Evolutionary conservation across 192 early-diverging fungal species (phyloP), one percentile per base, ranked within the genome.

Genomic region (Chytriomyces confervae): DNA sequence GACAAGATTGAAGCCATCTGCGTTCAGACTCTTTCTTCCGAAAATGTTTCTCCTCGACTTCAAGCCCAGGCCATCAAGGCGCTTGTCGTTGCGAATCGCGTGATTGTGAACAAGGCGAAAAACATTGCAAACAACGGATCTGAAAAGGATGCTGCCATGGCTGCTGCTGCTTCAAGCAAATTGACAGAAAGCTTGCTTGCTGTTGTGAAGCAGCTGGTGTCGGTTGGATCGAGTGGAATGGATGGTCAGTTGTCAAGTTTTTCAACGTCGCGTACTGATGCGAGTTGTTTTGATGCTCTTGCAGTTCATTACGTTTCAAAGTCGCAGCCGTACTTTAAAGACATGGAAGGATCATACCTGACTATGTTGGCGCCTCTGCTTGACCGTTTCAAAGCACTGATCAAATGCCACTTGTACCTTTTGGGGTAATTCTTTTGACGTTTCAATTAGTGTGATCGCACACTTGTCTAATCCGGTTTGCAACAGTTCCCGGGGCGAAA

Each of bases 1-100:
- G 74, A 76, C 45, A 76, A 76, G 36, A 66, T 76, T 4, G 74
- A 76, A 66, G 18, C 64, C 20, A 20, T 76, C 11, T 47, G 62
- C 62, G 60, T 76, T 46, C 16, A 50, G 16, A 66, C 74, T 8
- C 48, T 76, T 62, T 45, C 57, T 10, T 18, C 20, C 7, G 16
- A 29, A 11, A 36, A 61, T 9, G 43, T 62, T 29, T 5, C n/a
- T 48, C 50, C 69, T 13, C 8, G 27, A 11, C 7, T 70, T 18
- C 16, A 70, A 7, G 20, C 69, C 49, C 69, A 51, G 13, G 74
- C 74, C 50, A 44, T 76, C 11, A 76, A 76, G 29, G 74, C 74
- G 13, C 74, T 76, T 64, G 74, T 76, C 24, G 63, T 50, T 66
- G 61, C 45, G 48, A n/a, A 11, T 67, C 11, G 66, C 36, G 0